Conservation (phyloP, 805 yeast species). For the Cyberlindnera sargentensis region DNA sequence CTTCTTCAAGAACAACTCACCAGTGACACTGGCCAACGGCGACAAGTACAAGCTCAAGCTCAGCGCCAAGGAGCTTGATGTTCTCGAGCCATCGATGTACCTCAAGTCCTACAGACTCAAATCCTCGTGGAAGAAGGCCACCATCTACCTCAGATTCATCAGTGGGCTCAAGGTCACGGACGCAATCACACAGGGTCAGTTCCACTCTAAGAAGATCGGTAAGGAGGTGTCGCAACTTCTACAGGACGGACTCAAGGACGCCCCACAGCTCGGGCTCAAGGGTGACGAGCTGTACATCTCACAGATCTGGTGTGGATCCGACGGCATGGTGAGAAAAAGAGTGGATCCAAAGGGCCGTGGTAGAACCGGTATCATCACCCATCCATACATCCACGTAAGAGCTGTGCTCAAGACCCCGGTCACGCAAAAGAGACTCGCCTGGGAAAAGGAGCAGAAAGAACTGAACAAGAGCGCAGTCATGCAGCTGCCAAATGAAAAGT, state of each 20-base stretch:
- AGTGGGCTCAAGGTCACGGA: constrained; percentile 61
- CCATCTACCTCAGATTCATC: constrained; percentile 68
- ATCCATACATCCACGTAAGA: constrained; percentile 74
- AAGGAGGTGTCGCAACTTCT: constrained; percentile 73
- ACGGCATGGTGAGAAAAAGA: constrained; percentile 66
- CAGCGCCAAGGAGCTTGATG: constrained; percentile 58
- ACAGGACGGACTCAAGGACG: constrained; percentile 65
- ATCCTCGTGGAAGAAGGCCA: constrained; percentile 85
- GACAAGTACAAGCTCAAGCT: constrained; percentile 49
- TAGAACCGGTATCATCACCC: constrained; percentile 70
- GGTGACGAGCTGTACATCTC: constrained; percentile 61
- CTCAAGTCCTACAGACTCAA: constrained; percentile 75
- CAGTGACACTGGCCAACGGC: constrained; percentile 37
- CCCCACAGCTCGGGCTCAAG: constrained; percentile 37
- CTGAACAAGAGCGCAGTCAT: constrained; percentile 45
- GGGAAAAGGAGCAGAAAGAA: constrained; percentile 48
- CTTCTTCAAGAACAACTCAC: constrained; percentile 58
- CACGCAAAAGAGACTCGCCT: constrained; percentile 52
- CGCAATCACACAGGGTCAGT: constrained; percentile 91
- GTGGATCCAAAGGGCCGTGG: constrained; percentile 87
- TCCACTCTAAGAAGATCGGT: constrained; percentile 71
- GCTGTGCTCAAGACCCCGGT: constrained; percentile 65
- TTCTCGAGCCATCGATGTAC: constrained; percentile 84
- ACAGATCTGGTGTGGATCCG: constrained; percentile 89
- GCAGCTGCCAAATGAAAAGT: constrained; percentile 36